phyloP scores from a whole-genome alignment of 73 alveolate genomes.

The Breviolum minutum region DNA sequence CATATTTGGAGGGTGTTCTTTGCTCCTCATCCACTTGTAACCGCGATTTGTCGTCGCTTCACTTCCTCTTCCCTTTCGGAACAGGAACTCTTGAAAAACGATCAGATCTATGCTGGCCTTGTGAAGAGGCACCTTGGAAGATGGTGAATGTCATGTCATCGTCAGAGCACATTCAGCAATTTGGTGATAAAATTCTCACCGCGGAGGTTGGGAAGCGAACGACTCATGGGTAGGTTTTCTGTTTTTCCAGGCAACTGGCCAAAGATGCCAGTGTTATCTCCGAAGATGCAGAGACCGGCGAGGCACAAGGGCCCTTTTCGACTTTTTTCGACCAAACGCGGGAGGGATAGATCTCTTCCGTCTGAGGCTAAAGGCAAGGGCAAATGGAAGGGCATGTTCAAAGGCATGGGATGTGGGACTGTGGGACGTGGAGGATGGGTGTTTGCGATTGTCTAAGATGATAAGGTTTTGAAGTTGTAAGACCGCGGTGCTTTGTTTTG shows the following conservation, averaged over 20 bases:
- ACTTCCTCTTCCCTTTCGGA: not conserved
- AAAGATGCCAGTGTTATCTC: constrained; percentile 57
- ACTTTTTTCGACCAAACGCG: not conserved
- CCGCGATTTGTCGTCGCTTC: too few species aligned
- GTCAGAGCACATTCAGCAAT: too few species aligned
- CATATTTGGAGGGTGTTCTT: too few species aligned
- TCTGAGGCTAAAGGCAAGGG: not conserved
- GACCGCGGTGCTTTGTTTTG: too few species aligned
- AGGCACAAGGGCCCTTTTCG: not conserved
- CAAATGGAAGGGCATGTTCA: not conserved
- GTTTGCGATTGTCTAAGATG: too few species aligned
- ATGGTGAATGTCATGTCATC: too few species aligned
- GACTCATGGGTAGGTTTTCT: not conserved
- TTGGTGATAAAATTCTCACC: not conserved
- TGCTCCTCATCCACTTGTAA: too few species aligned
- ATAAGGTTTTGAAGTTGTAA: too few species aligned
- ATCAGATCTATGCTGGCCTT: constrained; percentile 78
- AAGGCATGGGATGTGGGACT: too few species aligned
- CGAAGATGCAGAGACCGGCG: constrained; percentile 28
- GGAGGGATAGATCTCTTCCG: not conserved
- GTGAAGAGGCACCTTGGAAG: constrained; percentile 56
- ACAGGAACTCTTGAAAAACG: constrained; percentile 44
- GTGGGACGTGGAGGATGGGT: too few species aligned
- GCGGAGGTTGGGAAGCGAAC: not conserved
- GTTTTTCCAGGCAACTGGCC: constrained; percentile 52